Evolutionary conservation across 768 basidiomycete species (phyloP).

Genomic region (Cantharellus anzutake): DNA sequence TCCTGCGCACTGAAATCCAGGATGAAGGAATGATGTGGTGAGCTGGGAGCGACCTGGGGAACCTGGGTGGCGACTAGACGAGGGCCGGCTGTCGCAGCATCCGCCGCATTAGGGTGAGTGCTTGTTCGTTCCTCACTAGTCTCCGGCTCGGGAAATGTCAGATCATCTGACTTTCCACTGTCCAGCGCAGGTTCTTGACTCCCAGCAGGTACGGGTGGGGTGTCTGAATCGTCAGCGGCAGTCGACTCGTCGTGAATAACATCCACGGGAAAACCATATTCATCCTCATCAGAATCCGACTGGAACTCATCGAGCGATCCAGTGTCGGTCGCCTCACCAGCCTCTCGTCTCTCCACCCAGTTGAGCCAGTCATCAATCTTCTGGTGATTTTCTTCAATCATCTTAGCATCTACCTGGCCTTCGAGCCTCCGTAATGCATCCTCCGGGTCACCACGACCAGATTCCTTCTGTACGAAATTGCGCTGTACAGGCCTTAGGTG

Average conservation of each 20-base stretch:
- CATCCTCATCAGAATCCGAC: neutral
- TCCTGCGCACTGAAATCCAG: constrained; percentile 38
- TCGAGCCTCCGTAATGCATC: constrained; percentile 65
- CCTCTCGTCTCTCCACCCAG: constrained; percentile 30
- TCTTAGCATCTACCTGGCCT: constrained; percentile 62
- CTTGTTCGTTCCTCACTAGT: neutral
- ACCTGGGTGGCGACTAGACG: neutral
- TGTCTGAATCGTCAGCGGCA: neutral
- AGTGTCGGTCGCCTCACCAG: neutral
- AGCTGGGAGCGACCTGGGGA: constrained; percentile 13
- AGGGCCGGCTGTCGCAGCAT: neutral
- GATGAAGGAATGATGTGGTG: constrained; percentile 51
- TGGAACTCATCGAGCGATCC: constrained; percentile 7
- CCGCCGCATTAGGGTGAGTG: neutral
- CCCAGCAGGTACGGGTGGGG: neutral
- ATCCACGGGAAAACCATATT: neutral
- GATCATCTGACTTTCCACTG: neutral
- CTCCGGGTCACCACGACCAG: constrained; percentile 51
- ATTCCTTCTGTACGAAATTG: constrained; percentile 49
- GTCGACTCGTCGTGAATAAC: neutral
- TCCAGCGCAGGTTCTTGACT: neutral
- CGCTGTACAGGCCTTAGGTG: constrained; percentile 44
- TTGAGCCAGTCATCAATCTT: constrained; percentile 76
- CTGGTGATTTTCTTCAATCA: constrained; percentile 46
- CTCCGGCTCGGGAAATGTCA: neutral